Conservation (phyloP, 805 yeast species). For the Pichia cabralensis region DNA sequence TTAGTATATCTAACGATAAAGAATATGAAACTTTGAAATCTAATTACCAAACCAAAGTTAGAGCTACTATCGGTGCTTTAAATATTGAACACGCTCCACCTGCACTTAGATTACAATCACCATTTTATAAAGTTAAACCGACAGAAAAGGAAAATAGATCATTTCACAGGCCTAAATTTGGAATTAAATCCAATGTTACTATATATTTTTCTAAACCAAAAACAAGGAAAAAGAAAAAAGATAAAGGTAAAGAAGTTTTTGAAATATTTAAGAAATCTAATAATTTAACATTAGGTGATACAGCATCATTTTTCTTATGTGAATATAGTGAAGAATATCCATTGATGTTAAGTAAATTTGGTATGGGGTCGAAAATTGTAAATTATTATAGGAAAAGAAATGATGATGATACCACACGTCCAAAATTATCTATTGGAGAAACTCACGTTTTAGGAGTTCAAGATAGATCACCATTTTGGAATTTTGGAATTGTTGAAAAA, state of each 20-base stretch:
- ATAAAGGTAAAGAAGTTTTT: conserved; percentile 69
- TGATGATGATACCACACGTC: conserved; percentile 76
- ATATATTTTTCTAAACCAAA: conserved; percentile 70
- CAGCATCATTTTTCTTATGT: conserved; percentile 64
- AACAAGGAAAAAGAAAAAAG: conserved; percentile 77
- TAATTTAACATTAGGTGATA: conserved; percentile 78
- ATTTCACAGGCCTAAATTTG: conserved; percentile 72
- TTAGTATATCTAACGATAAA: conserved; percentile 81
- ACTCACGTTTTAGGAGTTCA: conserved; percentile 94
- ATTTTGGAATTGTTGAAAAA: conserved; percentile 91
- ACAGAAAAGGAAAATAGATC: conserved; percentile 59
- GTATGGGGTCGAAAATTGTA: conserved; percentile 91
- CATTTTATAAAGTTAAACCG: conserved; percentile 75
- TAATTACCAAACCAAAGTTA: conserved; percentile 82
- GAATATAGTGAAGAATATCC: conserved; percentile 93
- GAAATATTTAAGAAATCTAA: conserved; percentile 63
- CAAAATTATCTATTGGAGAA: conserved; percentile 84
- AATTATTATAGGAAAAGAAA: conserved; percentile 82
- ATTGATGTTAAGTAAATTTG: conserved; percentile 70
- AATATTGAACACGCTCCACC: conserved; percentile 88
- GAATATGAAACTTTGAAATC: conserved; percentile 75
- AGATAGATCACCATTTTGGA: conserved; percentile 97
- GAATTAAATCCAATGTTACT: conserved; percentile 66
- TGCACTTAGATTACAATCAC: conserved; percentile 78
- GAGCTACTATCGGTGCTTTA: conserved; percentile 86